Evolutionary conservation across 148 eudicot genomes (phyloP).

Genomic region (Camellia lanceoleosa): DNA sequence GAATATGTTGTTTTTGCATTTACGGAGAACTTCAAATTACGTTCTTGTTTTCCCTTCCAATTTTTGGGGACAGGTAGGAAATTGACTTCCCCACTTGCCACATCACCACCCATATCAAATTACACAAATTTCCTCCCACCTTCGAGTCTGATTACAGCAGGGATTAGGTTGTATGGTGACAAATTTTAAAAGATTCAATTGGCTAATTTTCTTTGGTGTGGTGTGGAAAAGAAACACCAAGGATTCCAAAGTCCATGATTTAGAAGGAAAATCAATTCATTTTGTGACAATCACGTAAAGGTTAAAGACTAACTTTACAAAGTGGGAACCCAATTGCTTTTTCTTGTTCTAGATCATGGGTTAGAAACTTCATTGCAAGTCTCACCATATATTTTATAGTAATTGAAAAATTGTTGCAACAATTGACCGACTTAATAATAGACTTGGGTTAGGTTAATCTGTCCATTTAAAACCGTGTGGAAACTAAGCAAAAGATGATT

Average conservation of each 20-base stretch:
- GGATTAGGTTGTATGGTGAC: neutral
- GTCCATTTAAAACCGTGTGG: neutral
- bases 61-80: neutral
- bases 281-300: neutral
- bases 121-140: neutral
- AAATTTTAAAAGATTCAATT: neutral
- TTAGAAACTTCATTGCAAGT: neutral
- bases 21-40: neutral
- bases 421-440: neutral
- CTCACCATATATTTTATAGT: neutral
- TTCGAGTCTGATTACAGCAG: neutral
- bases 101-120: neutral
- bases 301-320: neutral
- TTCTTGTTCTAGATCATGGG: neutral
- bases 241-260: neutral
- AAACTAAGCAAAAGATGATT: too few species aligned
- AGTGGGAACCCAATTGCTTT: neutral
- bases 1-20: neutral
- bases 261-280: neutral
- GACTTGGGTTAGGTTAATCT: neutral
- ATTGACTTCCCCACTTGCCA: neutral
- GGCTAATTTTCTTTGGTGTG: neutral
- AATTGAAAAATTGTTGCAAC: neutral
- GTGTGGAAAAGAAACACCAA: neutral
- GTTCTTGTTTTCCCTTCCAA: neutral